Evolutionary conservation across 2,329 filamentous ascomycete genomes (phyloP).

Genomic region (Tolypocladium cylindrosporum): DNA sequence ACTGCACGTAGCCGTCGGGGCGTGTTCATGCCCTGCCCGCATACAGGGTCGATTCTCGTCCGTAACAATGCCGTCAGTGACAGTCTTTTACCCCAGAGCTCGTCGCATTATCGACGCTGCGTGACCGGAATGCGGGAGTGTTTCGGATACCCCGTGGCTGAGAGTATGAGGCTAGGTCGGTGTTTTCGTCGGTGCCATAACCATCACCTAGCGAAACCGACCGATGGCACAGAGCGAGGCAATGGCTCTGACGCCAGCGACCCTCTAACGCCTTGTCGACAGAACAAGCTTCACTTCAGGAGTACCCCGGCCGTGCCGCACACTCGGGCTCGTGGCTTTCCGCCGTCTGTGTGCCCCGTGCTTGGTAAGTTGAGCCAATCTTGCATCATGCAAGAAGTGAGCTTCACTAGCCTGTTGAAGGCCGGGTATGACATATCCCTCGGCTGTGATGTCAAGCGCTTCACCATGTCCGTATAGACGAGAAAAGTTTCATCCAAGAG

Average conservation of each 20-base stretch:
- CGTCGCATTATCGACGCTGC: not conserved
- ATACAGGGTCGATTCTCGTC: not conserved
- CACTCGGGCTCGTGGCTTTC: not conserved
- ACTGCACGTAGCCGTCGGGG: not conserved
- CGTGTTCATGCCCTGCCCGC: not conserved
- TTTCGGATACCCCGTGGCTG: not conserved
- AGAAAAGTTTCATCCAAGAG: too few relatives aligned
- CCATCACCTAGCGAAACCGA: too few relatives aligned
- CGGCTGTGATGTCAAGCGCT: not conserved
- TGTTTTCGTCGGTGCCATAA: not conserved
- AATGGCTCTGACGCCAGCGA: not conserved
- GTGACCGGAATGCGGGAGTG: not conserved
- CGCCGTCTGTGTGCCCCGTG: not conserved
- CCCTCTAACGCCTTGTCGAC: not conserved
- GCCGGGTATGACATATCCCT: not conserved
- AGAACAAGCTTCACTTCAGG: not conserved
- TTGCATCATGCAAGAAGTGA: not conserved
- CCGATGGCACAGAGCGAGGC: not conserved
- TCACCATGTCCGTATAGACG: not conserved
- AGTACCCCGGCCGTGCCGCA: not conserved
- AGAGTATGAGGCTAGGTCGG: not conserved
- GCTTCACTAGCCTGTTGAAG: not conserved
- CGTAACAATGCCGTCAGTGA: not conserved
- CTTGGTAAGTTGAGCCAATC: not conserved
- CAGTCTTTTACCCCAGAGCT: not conserved